These are phyloP conservation scores for Poa pratensis DNA, from an alignment of 176 grass and related monocot species.

Conservation along the genomic window DNA sequence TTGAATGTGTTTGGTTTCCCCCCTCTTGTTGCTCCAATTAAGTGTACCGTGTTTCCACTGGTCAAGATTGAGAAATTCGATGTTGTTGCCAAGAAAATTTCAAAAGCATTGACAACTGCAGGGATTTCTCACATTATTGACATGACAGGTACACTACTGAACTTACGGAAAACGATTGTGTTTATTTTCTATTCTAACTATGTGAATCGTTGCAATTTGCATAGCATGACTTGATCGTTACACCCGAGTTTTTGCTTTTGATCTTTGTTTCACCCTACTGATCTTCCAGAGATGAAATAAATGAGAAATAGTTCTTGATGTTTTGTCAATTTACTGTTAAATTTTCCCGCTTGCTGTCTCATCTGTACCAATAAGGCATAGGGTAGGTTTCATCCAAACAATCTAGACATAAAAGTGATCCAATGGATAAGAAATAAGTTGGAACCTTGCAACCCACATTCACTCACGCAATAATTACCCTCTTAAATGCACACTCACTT, in stretches of 20 bases:
- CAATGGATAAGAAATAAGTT: slow-evolving; percentile 7
- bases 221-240: not conserved
- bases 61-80: slow-evolving; percentile 85
- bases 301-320: slow-evolving; percentile 3
- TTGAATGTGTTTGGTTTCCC: slow-evolving; percentile 87
- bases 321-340: not conserved
- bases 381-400: not conserved
- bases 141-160: slow-evolving; percentile 64
- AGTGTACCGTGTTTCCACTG: slow-evolving; percentile 87
- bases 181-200: slow-evolving; percentile 22
- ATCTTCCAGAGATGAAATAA: slow-evolving; percentile 6
- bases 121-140: slow-evolving; percentile 91
- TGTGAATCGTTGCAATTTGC: slow-evolving; percentile 1
- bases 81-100: slow-evolving; percentile 73
- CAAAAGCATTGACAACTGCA: slow-evolving; percentile 67
- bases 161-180: not conserved
- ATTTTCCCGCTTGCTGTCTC: not conserved
- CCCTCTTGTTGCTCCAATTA: slow-evolving; percentile 85
- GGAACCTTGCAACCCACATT: not conserved
- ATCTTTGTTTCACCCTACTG: not conserved
- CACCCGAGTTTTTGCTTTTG: not conserved
- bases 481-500: not conserved
- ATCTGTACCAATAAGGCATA: not conserved
- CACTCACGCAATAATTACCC: not conserved
- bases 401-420: not conserved